Evolutionary conservation across 768 basidiomycete species (phyloP).

Genomic region (Trametes meyenii): DNA sequence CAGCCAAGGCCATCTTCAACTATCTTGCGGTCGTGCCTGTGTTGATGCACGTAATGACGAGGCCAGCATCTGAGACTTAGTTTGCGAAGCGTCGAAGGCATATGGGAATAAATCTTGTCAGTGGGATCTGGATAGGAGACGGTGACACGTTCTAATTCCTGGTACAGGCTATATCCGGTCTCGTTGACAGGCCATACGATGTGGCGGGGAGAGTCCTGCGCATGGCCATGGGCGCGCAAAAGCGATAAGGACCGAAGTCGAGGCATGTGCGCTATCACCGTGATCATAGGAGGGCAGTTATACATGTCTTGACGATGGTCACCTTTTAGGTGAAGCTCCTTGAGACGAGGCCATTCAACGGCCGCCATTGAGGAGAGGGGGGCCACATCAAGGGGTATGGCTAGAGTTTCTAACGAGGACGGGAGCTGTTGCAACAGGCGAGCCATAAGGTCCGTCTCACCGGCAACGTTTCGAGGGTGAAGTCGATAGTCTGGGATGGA

Average conservation of each 20-base stretch:
- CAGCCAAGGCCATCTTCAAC: background rate
- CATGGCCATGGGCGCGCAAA: background rate
- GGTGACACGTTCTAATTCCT: background rate
- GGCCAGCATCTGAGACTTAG: constrained; percentile 2
- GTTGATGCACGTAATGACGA: background rate
- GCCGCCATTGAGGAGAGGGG: background rate
- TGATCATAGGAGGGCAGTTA: background rate
- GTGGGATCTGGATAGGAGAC: background rate
- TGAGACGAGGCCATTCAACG: background rate
- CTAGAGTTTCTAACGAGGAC: background rate
- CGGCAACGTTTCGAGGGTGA: background rate
- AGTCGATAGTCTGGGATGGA: background rate
- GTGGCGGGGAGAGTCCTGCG: background rate
- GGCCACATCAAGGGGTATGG: background rate
- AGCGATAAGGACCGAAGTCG: background rate
- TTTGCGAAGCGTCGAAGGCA: background rate
- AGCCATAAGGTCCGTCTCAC: background rate
- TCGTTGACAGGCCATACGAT: too few relatives aligned
- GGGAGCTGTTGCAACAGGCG: background rate
- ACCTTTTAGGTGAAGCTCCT: background rate
- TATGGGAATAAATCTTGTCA: background rate
- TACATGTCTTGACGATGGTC: background rate
- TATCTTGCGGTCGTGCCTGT: background rate
- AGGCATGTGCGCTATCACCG: background rate
- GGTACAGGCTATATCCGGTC: too few relatives aligned